Conservation (phyloP, 257 asterid species). For the Przewalskia tangutica region DNA sequence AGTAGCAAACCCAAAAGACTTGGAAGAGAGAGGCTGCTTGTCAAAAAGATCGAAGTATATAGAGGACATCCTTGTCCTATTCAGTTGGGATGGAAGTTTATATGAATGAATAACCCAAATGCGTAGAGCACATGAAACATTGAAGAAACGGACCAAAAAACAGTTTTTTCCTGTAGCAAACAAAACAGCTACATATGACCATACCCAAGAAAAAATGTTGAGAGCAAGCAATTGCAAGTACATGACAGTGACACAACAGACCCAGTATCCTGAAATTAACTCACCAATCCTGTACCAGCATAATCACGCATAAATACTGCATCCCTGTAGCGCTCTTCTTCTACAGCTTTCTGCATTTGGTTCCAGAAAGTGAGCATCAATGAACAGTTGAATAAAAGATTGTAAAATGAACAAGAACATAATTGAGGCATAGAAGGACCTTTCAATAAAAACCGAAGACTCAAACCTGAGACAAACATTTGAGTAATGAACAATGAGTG, state of each 20-base stretch:
- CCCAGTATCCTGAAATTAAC: slow-evolving; percentile 11
- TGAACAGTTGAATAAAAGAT: not conserved
- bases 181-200: not conserved
- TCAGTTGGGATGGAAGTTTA: not conserved
- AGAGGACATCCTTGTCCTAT: not conserved
- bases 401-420: not conserved
- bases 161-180: not conserved
- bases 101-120: not conserved
- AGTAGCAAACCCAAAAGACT: not conserved
- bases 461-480: not conserved
- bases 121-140: not conserved
- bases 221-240: not conserved
- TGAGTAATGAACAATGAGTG: not conserved
- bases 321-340: slow-evolving; percentile 72
- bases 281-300: slow-evolving; percentile 92
- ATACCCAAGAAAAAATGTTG: not conserved
- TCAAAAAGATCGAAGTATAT: not conserved
- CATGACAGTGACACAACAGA: not conserved
- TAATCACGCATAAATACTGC: slow-evolving; percentile 81
- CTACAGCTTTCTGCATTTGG: slow-evolving; percentile 58
- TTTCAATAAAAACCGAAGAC: not conserved
- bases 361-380: slow-evolving; percentile 7
- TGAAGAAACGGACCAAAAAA: not conserved
- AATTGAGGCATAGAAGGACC: not conserved
- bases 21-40: not conserved